These are phyloP conservation scores for Aspergillus udagawae DNA, from an alignment of 2,329 filamentous ascomycete species.

Conservation along the genomic window DNA sequence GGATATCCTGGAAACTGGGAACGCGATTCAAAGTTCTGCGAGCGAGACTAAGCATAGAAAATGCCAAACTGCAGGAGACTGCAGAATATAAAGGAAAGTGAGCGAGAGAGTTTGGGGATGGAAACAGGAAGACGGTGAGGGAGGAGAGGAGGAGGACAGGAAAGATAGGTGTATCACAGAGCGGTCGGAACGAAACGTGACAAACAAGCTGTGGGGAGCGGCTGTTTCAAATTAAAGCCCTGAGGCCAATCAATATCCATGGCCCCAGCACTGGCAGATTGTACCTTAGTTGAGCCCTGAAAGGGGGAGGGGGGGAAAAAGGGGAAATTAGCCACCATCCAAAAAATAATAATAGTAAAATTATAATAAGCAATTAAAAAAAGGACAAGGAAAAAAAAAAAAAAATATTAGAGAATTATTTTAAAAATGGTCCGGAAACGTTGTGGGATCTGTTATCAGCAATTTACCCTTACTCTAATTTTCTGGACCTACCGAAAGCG, in stretches of 20 bases:
- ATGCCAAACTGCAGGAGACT: conserved; percentile 27
- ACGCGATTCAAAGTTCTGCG: conserved; percentile 42
- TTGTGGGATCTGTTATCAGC: not conserved
- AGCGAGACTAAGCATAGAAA: conserved; percentile 42
- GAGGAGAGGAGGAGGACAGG: conserved; percentile 16
- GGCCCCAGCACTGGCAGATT: not conserved
- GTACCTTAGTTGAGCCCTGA: conserved; percentile 8
- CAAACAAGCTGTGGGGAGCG: conserved; percentile 22
- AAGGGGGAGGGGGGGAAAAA: conserved; percentile 12
- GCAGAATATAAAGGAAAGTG: conserved; percentile 22
- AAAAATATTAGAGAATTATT: not conserved
- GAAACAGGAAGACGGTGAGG: conserved; percentile 19
- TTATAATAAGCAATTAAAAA: not conserved
- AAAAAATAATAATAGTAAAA: not conserved
- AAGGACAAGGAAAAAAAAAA: not conserved
- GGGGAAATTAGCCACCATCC: not conserved
- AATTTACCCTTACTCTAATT: not conserved
- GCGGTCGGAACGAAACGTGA: conserved; percentile 22
- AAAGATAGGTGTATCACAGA: conserved; percentile 21
- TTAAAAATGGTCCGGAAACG: not conserved
- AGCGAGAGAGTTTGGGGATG: conserved; percentile 14
- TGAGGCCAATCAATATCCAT: not conserved
- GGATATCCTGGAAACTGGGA: conserved; percentile 44
- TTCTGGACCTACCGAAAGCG: not conserved
- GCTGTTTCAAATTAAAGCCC: conserved; percentile 36